Conservation (phyloP, 1,284 basidiomycete genomes). For the Trichosporon faecale region DNA sequence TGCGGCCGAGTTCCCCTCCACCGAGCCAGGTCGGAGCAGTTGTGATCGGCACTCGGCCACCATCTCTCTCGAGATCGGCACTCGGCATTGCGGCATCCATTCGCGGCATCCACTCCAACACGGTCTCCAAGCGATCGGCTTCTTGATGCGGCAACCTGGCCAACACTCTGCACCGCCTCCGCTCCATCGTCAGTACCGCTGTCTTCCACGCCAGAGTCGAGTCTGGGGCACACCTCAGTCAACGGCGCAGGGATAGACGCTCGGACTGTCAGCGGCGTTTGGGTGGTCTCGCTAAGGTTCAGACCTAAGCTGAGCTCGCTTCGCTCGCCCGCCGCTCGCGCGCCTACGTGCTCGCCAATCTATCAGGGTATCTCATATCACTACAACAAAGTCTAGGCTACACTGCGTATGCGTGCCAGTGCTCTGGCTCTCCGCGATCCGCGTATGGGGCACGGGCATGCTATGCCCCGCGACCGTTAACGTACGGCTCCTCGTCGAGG, state of each 20-base stretch:
- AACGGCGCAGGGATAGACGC: too few relatives aligned
- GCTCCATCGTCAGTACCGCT: too few relatives aligned
- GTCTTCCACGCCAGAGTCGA: too few relatives aligned
- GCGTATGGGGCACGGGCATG: not conserved
- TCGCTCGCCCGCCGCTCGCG: not conserved
- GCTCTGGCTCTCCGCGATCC: not conserved
- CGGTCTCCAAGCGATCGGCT: not conserved
- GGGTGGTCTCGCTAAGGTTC: not conserved
- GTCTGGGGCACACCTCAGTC: too few relatives aligned
- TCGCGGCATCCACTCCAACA: not conserved
- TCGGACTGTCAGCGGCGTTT: too few relatives aligned
- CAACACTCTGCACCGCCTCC: not conserved
- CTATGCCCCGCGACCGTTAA: constrained; percentile 5
- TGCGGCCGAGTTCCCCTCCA: not conserved
- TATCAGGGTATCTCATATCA: constrained; percentile 6
- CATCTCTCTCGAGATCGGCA: not conserved
- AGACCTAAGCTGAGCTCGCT: not conserved
- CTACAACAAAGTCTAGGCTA: constrained; percentile 10
- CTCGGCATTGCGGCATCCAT: not conserved
- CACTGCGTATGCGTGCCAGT: not conserved
- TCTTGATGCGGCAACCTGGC: not conserved
- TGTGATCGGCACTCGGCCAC: not conserved
- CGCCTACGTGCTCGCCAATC: not conserved
- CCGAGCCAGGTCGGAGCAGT: too few relatives aligned
- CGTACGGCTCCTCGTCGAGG: constrained; percentile 7